Percentiles rank a stretch among this genome's conserved stretches.
Evolutionary conservation across 2,329 filamentous ascomycete genomes (phyloP).

Genomic region (Talaromyces piceae): DNA sequence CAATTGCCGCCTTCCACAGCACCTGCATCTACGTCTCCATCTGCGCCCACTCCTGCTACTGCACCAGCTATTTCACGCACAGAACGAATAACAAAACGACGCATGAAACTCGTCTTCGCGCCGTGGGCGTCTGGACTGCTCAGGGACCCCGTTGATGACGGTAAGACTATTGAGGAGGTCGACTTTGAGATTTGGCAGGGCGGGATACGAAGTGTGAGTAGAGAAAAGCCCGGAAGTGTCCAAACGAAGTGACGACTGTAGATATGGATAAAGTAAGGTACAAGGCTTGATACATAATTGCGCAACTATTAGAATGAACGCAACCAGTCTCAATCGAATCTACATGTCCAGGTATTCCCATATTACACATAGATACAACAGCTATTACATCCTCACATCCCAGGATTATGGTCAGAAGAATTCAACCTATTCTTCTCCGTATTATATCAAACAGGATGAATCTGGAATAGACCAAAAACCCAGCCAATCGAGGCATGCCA

Average conservation of each 20-base stretch:
- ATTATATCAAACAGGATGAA: too few relatives aligned
- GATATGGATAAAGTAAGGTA: neutral
- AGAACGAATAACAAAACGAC: constrained; percentile 43
- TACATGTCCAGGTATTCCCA: too few relatives aligned
- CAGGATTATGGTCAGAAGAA: too few relatives aligned
- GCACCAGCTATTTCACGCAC: constrained; percentile 2
- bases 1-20: neutral
- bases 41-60: neutral
- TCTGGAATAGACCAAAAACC: neutral
- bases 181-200: constrained; percentile 70
- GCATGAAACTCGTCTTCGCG: constrained; percentile 85
- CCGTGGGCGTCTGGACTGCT: constrained; percentile 58
- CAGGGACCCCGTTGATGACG: constrained; percentile 30
- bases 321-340: too few relatives aligned
- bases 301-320: too few relatives aligned
- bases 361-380: too few relatives aligned
- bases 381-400: too few relatives aligned
- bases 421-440: too few relatives aligned
- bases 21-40: neutral
- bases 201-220: constrained; percentile 36
- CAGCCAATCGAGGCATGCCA: neutral
- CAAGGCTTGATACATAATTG: neutral
- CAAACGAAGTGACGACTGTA: neutral
- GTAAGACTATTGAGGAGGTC: constrained; percentile 28
- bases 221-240: neutral